phyloP scores from a whole-genome alignment of 176 grass and related monocot genomes.

The Chloris gayana region DNA sequence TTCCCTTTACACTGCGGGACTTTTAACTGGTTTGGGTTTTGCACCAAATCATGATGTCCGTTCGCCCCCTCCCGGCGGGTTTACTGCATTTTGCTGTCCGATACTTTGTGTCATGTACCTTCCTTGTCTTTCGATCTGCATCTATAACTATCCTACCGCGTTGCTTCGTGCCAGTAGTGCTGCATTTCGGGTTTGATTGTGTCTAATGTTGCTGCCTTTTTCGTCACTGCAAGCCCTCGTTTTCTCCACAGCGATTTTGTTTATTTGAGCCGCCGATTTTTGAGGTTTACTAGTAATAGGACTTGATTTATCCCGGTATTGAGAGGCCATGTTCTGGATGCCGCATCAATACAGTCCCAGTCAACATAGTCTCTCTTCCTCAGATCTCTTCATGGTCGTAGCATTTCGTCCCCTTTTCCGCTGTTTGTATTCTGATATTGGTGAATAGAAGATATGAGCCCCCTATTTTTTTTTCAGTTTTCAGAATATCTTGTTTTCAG shows the following conservation, averaged over 20 bases:
- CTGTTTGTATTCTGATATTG: background rate
- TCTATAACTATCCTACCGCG: background rate
- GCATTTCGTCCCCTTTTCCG: background rate
- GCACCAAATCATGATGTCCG: background rate
- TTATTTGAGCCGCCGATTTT: background rate
- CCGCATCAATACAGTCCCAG: constrained; percentile 6
- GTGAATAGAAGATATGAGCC: background rate
- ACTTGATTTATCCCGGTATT: background rate
- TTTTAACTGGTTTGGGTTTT: background rate
- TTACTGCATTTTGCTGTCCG: constrained; percentile 28
- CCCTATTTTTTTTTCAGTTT: background rate
- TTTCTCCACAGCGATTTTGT: background rate
- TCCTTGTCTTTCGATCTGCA: constrained; percentile 17
- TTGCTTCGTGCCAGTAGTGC: background rate
- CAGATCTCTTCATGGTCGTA: constrained; percentile 32
- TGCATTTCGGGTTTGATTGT: constrained; percentile 12
- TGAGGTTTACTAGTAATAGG: background rate
- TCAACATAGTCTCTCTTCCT: constrained; percentile 24
- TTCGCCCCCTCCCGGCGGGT: background rate
- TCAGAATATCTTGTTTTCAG: background rate
- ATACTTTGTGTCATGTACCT: background rate
- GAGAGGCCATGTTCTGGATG: constrained; percentile 1
- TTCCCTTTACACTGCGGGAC: background rate
- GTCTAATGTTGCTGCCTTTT: constrained; percentile 22
- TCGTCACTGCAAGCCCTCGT: background rate